phyloP scores from a whole-genome alignment of 306 rosid genomes.

The Lathyrus tuberosus region DNA sequence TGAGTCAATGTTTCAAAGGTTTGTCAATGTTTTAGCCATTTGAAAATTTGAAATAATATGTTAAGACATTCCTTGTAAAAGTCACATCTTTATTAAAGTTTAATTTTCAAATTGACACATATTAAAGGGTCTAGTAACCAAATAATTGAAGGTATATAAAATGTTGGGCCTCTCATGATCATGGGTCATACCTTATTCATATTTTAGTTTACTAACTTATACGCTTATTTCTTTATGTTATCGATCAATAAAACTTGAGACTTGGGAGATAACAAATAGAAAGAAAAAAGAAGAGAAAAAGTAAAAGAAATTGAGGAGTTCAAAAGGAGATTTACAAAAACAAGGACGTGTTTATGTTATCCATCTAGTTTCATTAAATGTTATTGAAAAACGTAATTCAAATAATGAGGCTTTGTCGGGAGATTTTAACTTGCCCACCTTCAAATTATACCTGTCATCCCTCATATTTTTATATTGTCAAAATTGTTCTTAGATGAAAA shows the following conservation, averaged over 20 bases:
- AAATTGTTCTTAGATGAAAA: too few species aligned
- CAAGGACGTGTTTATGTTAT: too few species aligned
- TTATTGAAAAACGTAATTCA: too few species aligned
- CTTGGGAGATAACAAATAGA: too few species aligned
- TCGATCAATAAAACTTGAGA: neutral
- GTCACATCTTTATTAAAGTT: constrained; percentile 32
- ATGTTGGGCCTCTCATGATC: constrained; percentile 10
- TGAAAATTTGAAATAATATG: constrained; percentile 24
- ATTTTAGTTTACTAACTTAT: constrained; percentile 14
- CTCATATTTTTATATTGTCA: too few species aligned
- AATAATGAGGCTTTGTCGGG: too few species aligned
- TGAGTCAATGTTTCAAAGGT: constrained; percentile 36
- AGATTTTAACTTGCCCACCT: too few species aligned
- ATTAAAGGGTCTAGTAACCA: constrained; percentile 38
- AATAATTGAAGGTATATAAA: constrained; percentile 35
- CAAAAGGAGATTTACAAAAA: too few species aligned
- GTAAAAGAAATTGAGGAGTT: too few species aligned
- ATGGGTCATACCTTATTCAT: constrained; percentile 26
- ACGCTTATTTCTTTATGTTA: constrained; percentile 15
- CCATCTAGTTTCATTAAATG: too few species aligned
- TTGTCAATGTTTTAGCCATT: constrained; percentile 32
- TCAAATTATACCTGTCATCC: too few species aligned
- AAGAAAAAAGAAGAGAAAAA: neutral
- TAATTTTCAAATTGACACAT: constrained; percentile 14
- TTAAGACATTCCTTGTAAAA: constrained; percentile 29